These are phyloP conservation scores for Saccharomycopsis fermentans DNA, from an alignment of 805 yeast species.

Conservation along the genomic window DNA sequence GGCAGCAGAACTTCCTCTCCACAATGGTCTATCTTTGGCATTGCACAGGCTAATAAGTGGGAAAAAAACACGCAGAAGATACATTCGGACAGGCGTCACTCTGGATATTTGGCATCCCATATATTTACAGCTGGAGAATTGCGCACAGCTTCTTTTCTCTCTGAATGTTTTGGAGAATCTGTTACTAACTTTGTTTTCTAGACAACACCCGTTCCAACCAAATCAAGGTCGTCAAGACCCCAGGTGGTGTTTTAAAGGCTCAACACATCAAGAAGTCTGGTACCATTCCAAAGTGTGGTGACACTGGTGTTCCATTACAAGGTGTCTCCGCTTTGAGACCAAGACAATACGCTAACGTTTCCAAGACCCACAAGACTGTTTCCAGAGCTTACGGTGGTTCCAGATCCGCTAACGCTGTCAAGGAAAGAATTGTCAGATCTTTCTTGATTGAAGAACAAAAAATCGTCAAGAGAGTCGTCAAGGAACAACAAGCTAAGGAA, in stretches of 20 bases:
- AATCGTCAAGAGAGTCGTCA: conserved; percentile 98
- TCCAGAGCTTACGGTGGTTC: conserved; percentile 99
- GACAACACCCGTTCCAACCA: conserved; percentile 99
- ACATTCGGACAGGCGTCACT: too few relatives aligned
- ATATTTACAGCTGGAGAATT: too few relatives aligned
- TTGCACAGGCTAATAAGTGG: too few relatives aligned
- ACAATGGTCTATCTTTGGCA: too few relatives aligned
- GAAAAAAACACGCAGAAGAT: too few relatives aligned
- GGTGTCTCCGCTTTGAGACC: conserved; percentile 96
- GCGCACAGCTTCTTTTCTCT: too few relatives aligned
- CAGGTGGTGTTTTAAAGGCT: conserved; percentile 98
- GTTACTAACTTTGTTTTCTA: conserved; percentile 25
- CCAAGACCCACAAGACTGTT: conserved; percentile 96
- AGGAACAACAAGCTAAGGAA: conserved; percentile 90
- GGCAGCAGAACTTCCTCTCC: too few relatives aligned
- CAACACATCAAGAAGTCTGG: conserved; percentile 93
- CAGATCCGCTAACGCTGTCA: conserved; percentile 96
- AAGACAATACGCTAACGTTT: conserved; percentile 90
- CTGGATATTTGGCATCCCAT: too few relatives aligned
- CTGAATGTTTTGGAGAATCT: too few relatives aligned
- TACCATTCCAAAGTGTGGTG: conserved; percentile 83
- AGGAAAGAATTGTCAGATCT: conserved; percentile 99
- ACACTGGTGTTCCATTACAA: conserved; percentile 70
- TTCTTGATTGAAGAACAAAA: conserved; percentile 99
- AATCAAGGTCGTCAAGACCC: conserved; percentile 99